Evolutionary conservation across 176 grass and related monocot genomes (phyloP), one percentile per base, ranked within the genome.

Genomic region (Ensete glaucum): DNA sequence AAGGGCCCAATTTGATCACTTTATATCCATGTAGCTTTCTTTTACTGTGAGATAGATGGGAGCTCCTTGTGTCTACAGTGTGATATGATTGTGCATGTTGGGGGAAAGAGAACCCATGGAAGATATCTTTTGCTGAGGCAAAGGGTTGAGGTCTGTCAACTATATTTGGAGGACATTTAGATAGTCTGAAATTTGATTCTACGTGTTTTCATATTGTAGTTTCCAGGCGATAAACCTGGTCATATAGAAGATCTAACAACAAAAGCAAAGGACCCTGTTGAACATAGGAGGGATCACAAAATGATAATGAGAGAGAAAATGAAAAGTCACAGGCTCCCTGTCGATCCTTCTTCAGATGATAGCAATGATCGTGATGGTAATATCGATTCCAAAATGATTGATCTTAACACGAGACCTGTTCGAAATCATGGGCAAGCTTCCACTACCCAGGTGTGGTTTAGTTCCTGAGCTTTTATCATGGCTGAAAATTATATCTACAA

Each of bases 41-140:
- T 99, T 83, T 94, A 94, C 71, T 99, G 95, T 76, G 95, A 88
- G 64, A 76, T 99, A 91, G 95, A 99, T 91, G 95, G 95, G 59
- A 88, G 88, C 67, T 99, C 95, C 54, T 85, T 99, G 80, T 99
- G 95, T 83, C 64, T 94, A 73, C 89, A 83, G 2, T 99, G 95
- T 58, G 95, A 99, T 80, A 94, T 99, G 95, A 84, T 92, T 77
- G 95, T 99, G 65, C 95, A 99, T 91, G 95, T 99, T 34, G 95
- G 90, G 77, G 95, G 95, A 53, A 99, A 99, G 84, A 73, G 86
- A 79, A 94, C 88, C 67, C 95, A 99, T 76, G 86, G 82, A 78
- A 89, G 91, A 87, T 91, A 99, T 75, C 87, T 99, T 73, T 76
- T 99, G n/a, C 74, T 99, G 50, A 91, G 91, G 80, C 95, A 99